Evolutionary conservation across 2,329 filamentous ascomycete species (phyloP).

Genomic region (Talaromyces piceae): DNA sequence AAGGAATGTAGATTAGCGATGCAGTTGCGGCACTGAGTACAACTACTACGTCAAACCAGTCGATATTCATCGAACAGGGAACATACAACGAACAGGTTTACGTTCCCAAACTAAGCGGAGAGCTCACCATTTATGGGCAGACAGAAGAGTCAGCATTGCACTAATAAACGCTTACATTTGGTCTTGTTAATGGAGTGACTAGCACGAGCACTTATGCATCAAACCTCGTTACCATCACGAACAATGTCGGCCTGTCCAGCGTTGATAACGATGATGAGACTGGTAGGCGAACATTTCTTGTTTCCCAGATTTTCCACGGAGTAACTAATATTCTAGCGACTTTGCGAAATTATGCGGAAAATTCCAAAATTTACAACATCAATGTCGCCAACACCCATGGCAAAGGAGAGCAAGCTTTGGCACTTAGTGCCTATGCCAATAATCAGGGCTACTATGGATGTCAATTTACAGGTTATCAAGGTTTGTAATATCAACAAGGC

Average conservation of each 20-base stretch:
- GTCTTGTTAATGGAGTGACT: neutral
- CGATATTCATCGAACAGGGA: constrained; percentile 56
- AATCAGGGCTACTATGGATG: constrained; percentile 53
- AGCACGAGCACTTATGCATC: constrained; percentile 44
- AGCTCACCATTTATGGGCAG: constrained; percentile 53
- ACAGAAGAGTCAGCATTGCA: constrained; percentile 34
- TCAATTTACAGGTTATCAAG: constrained; percentile 48
- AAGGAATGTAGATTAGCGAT: constrained; percentile 20
- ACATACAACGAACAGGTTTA: constrained; percentile 57
- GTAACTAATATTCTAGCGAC: constrained; percentile 1
- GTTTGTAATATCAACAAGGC: neutral
- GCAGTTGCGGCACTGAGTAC: constrained; percentile 54
- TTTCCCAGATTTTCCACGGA: neutral
- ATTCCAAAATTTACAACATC: constrained; percentile 15
- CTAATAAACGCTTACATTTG: neutral
- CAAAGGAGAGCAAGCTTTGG: constrained; percentile 30
- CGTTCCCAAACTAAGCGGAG: constrained; percentile 41
- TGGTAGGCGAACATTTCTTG: constrained; percentile 7
- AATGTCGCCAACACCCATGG: constrained; percentile 16
- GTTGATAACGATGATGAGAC: constrained; percentile 17
- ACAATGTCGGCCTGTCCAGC: constrained; percentile 10
- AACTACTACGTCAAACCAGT: constrained; percentile 43
- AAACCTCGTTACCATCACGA: constrained; percentile 53
- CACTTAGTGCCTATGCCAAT: constrained; percentile 44
- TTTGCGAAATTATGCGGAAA: constrained; percentile 8